Evolutionary conservation across 306 rosid genomes (phyloP), one percentile per base, ranked within the genome.

Genomic region (Geum urbanum): DNA sequence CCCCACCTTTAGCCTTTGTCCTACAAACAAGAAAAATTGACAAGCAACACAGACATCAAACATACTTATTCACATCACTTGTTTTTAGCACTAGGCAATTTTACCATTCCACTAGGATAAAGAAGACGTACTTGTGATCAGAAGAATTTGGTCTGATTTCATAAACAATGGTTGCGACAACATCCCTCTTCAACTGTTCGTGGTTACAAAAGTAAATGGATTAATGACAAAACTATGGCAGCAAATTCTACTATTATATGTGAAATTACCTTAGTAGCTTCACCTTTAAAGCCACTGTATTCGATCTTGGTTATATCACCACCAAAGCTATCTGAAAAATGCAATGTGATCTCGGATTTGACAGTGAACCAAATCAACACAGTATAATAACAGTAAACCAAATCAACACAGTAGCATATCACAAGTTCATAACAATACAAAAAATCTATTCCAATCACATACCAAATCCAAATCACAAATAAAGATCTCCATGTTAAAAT

Each of bases 141-240:
- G 99, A 91, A 70, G 99, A 97, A 86, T 94, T 94, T 64, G 99
- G 98, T 82, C 48, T 85, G 40, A 94, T 77, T 84, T 94, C 98
- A 67, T 94, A 94, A 10, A 94, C 97, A 78, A 94, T 87, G 60
- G 90, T 90, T 3, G 92, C 97, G 47, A 92, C 96, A 35, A 83
- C 96, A 66, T 91, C 95, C 80, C 99, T 87, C 86, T 89, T 91
- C 72, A 94, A 71, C 97, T 94, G 86, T 57, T 74, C 62, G 79
- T 53, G 32, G 51, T 9, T 67, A 69, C 52, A 27, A 78, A 24
- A 59, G 10, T 37, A 61, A 58, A 71, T 73, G 50, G 59, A 53
- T 80, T 40, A 51, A 57, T 62, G 10, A 49, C 12, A 58, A 1
- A 5, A 35, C 35, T 46, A 64, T 54, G 2, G 74, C 66, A 75